These are phyloP conservation scores for Calonectria pseudoturangicola DNA, from an alignment of 2,329 filamentous ascomycete species.

Conservation along the genomic window DNA sequence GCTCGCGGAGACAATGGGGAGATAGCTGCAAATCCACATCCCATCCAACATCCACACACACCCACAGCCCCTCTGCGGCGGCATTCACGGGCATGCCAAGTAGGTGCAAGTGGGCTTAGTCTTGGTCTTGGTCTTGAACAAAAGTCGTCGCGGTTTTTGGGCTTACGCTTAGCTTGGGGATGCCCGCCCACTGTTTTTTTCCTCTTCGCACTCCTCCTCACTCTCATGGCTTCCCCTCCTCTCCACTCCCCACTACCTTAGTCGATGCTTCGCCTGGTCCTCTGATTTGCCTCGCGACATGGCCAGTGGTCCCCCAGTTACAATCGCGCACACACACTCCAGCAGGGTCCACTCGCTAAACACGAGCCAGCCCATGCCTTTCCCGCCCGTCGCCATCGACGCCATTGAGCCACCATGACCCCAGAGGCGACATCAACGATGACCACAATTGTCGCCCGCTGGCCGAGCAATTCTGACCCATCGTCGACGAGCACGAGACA, in stretches of 20 bases:
- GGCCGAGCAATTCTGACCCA: conserved; percentile 53
- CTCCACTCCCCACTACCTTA: conserved; percentile 40
- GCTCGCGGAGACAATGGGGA: conserved; percentile 31
- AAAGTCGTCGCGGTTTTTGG: conserved; percentile 36
- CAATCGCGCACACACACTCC: conserved; percentile 45
- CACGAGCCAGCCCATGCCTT: conserved; percentile 56
- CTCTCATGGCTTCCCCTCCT: conserved; percentile 29
- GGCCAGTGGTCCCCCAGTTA: conserved; percentile 36
- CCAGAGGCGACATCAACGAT: conserved; percentile 51
- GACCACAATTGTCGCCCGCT: conserved; percentile 51
- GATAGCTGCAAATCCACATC: conserved; percentile 26
- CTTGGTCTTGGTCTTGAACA: conserved; percentile 33
- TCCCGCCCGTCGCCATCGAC: conserved; percentile 56
- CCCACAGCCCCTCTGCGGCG: conserved; percentile 28
- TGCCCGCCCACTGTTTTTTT: conserved; percentile 38
- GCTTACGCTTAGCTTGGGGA: conserved; percentile 31
- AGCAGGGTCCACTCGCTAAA: conserved; percentile 52
- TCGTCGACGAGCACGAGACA: conserved; percentile 53
- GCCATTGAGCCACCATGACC: conserved; percentile 52
- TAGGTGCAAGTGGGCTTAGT: conserved; percentile 32
- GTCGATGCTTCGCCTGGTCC: conserved; percentile 38
- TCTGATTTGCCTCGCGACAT: conserved; percentile 43
- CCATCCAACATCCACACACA: conserved; percentile 19
- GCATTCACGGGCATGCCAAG: conserved; percentile 31
- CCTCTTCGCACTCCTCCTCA: conserved; percentile 32